Conservation (phyloP, 108 stramenopile species). For the Nitzschia palea region DNA sequence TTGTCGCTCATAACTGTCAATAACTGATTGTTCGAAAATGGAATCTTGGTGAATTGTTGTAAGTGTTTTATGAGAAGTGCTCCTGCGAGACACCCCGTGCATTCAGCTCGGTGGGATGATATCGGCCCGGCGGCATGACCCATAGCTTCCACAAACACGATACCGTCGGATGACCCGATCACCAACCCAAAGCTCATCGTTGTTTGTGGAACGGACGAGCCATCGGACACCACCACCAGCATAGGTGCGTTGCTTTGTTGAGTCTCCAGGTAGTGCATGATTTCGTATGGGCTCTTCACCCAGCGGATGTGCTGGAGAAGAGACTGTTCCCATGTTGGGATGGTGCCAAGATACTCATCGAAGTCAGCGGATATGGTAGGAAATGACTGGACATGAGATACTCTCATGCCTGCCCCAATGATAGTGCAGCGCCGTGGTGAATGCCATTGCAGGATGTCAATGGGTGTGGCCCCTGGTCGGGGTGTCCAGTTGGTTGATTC, state of each 20-base stretch:
- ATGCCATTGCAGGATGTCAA: background rate
- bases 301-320: background rate
- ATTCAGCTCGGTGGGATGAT: background rate
- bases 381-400: background rate
- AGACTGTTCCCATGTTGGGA: background rate
- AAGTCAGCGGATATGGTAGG: background rate
- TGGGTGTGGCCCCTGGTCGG: background rate
- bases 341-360: background rate
- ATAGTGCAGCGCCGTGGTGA: too few relatives aligned
- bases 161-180: background rate
- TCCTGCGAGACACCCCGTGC: background rate
- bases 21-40: background rate
- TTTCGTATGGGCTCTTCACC: background rate
- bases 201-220: background rate
- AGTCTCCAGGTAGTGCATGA: background rate
- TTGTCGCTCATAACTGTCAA: background rate
- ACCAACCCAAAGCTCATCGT: background rate
- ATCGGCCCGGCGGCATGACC: background rate
- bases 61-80: background rate
- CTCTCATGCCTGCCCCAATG: background rate
- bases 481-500: too few relatives aligned
- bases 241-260: background rate
- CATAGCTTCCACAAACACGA: background rate
- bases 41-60: background rate
- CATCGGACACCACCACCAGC: background rate